These are phyloP conservation scores for Candida corydali DNA, from an alignment of 805 yeast genomes.

Conservation along the genomic window DNA sequence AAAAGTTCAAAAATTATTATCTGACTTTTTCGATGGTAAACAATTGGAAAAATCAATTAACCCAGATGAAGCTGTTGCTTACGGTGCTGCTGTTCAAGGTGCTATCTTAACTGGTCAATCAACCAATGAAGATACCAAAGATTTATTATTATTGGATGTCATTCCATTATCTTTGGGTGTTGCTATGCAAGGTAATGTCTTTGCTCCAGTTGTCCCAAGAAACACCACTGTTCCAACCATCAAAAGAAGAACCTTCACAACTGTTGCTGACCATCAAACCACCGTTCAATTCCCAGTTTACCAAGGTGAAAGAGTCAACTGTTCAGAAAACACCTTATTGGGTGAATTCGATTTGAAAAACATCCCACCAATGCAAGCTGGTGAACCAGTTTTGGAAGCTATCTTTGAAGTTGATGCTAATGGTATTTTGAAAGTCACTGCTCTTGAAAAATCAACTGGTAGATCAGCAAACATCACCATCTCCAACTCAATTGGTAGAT, in stretches of 20 bases:
- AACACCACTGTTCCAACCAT: slow-evolving; percentile 49
- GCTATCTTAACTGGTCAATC: slow-evolving; percentile 49
- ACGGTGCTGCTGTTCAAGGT: slow-evolving; percentile 51
- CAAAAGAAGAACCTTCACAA: slow-evolving; percentile 49
- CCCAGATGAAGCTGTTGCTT: slow-evolving; percentile 51
- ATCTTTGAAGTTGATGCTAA: slow-evolving; percentile 49
- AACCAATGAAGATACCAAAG: slow-evolving; percentile 47
- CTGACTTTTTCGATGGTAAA: slow-evolving; percentile 49
- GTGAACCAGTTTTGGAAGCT: slow-evolving; percentile 48
- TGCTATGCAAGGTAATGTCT: slow-evolving; percentile 49
- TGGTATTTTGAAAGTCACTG: slow-evolving; percentile 49
- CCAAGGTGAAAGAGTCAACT: slow-evolving; percentile 52
- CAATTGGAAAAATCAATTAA: slow-evolving; percentile 46
- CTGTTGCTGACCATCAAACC: slow-evolving; percentile 49
- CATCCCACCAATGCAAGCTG: slow-evolving; percentile 49
- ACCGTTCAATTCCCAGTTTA: slow-evolving; percentile 49
- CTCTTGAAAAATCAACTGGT: slow-evolving; percentile 47
- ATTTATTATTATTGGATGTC: slow-evolving; percentile 47
- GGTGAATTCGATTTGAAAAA: slow-evolving; percentile 50
- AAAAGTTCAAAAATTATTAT: slow-evolving; percentile 47
- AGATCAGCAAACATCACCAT: slow-evolving; percentile 48
- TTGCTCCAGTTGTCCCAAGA: slow-evolving; percentile 50
- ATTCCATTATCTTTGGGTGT: slow-evolving; percentile 49
- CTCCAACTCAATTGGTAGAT: slow-evolving; percentile 48
- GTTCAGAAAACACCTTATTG: slow-evolving; percentile 47